Evolutionary conservation across 106 monocot genomes (phyloP).

Genomic region (Phalaenopsis equestris): DNA sequence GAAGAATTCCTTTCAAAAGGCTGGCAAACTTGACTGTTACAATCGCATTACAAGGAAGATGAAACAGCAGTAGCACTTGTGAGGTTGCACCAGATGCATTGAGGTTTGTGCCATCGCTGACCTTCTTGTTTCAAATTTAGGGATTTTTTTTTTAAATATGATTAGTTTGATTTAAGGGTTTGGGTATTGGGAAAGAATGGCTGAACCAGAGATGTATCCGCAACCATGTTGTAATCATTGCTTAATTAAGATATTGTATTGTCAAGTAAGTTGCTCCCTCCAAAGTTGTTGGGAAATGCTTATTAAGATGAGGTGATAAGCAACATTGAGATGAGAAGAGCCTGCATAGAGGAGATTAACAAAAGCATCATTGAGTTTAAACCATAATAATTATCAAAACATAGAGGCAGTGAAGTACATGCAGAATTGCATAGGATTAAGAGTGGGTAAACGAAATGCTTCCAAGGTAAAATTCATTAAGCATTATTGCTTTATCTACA

Average conservation of each 20-base stretch:
- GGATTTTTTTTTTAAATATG: neutral
- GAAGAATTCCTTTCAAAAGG: slow-evolving; percentile 39
- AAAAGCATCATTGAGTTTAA: neutral
- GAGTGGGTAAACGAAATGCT: neutral
- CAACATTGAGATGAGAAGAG: neutral
- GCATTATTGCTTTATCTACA: neutral
- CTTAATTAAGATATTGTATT: neutral
- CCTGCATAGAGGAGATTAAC: neutral
- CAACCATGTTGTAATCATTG: neutral
- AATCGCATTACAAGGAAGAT: slow-evolving; percentile 37
- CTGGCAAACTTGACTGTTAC: slow-evolving; percentile 26
- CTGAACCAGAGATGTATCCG: neutral
- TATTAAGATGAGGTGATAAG: neutral
- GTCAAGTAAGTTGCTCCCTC: neutral
- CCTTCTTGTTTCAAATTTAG: neutral
- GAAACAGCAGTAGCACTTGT: slow-evolving; percentile 13
- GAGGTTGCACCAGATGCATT: neutral
- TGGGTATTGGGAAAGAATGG: neutral
- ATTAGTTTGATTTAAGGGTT: neutral
- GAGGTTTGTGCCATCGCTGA: slow-evolving; percentile 5
- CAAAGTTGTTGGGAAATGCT: neutral
- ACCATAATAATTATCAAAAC: neutral
- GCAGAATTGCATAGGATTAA: neutral
- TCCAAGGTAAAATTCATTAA: neutral
- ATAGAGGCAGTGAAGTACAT: neutral